phyloP scores from a whole-genome alignment of 2,329 filamentous ascomycete species.

The Cordyceps fumosorosea region DNA sequence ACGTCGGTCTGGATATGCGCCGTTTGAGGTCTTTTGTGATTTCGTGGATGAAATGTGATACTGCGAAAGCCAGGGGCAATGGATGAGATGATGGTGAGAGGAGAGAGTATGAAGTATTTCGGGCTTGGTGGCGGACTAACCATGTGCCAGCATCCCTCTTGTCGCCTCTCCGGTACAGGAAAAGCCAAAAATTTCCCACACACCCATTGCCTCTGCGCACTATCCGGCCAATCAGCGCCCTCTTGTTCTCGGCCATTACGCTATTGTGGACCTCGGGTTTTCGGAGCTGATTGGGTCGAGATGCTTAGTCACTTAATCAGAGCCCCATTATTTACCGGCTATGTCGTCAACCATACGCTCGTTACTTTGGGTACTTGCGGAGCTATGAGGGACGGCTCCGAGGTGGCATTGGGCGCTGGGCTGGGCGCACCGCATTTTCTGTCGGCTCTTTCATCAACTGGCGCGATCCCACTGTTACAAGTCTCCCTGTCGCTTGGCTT shows the following conservation, averaged over 20 bases:
- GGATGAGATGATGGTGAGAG: background rate
- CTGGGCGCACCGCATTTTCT: background rate
- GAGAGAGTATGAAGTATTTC: background rate
- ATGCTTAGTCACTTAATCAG: background rate
- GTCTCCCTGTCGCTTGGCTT: background rate
- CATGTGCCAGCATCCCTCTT: background rate
- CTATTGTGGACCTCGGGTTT: conserved; percentile 10
- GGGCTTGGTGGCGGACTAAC: conserved; percentile 6
- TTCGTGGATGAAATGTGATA: background rate
- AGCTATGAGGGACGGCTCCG: conserved; percentile 6
- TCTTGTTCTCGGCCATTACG: conserved; percentile 19
- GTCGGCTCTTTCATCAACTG: background rate
- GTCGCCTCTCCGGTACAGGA: conserved; percentile 5
- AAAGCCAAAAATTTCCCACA: conserved; percentile 13
- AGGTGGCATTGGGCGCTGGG: background rate
- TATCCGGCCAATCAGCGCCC: conserved; percentile 24
- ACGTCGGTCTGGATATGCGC: background rate
- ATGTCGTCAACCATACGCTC: conserved; percentile 9
- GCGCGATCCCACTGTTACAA: background rate
- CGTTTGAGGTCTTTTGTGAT: background rate
- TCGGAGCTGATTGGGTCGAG: conserved; percentile 11
- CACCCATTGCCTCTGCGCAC: background rate
- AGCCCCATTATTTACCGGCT: background rate
- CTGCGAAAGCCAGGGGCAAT: background rate
- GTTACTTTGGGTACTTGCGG: background rate